Evolutionary conservation across 2,329 filamentous ascomycete species (phyloP), one percentile per base, ranked within the genome.

Genomic region (Aaosphaeria pasadenensis): DNA sequence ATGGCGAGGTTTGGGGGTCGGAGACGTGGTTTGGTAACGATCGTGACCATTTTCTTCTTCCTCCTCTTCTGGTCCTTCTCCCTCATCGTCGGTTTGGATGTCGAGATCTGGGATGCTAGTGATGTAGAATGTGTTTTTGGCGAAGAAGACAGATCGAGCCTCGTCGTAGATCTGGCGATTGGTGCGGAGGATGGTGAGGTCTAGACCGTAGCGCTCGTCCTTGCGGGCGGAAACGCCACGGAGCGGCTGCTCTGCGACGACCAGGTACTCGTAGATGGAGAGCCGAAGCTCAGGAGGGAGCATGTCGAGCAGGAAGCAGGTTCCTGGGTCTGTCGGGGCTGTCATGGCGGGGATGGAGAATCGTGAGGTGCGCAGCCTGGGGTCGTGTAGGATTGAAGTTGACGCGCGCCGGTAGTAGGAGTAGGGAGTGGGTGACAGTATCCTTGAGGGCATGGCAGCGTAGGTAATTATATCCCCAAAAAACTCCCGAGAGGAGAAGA

Each of bases 121-220:
- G 41, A 68, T 48, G 38, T 53, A 51, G 53, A 76, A 72, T 7
- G 57, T 63, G 52, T 75, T 75, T 48, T 69, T 70, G 47, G 62
- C 62, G 51, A 72, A 74, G 48, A 76, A 71, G 28, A 72, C 60
- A 29, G 59, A 59, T 29, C 66, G 63, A 1, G 73, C 71, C 60
- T 76, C 73, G 30, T 65, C 61, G 58, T 74, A 60, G 49, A 75
- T 64, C 31, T 69, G 65, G 43, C 64, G 68, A 55, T 64, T 73
- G 24, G 58, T 59, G 11, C 67, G 59, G 3, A 75, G 62, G 41
- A 76, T 64, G 32, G 55, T 54, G 5, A 71, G 66, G 30, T 66
- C 60, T 4, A 65, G 55, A n/a, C 56, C 52, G 33, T 36, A n/a
- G 52, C 69, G 70, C 39, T 58, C 49, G 29, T 42, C 49, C n/a